These are phyloP conservation scores for Neonectria magnoliae DNA, from an alignment of 2,329 filamentous ascomycete genomes.

Conservation along the genomic window DNA sequence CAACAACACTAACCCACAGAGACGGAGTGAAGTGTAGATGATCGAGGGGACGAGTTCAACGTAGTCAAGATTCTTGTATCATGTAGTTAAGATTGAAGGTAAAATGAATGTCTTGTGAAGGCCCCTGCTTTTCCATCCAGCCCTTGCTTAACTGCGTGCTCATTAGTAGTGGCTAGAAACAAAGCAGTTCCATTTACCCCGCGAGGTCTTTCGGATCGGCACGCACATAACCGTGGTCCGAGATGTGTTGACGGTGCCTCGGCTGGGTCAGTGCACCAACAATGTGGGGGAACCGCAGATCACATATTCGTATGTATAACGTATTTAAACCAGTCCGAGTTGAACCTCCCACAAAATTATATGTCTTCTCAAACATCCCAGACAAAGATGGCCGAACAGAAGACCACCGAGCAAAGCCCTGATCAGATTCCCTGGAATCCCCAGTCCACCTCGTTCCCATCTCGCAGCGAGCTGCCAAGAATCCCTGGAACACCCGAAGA, in stretches of 20 bases:
- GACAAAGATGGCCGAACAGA: background rate
- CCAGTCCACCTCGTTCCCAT: background rate
- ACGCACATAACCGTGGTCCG: background rate
- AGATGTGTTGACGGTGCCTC: background rate
- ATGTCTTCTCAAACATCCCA: background rate
- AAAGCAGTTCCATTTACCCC: background rate
- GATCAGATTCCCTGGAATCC: background rate
- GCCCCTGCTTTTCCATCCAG: no score
- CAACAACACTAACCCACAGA: background rate
- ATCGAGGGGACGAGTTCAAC: no score
- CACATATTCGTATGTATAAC: background rate
- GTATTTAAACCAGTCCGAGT: background rate
- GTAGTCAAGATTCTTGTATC: no score
- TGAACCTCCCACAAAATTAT: background rate
- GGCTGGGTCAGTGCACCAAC: background rate
- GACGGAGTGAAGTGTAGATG: background rate
- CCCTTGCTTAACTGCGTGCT: no score
- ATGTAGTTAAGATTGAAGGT: no score
- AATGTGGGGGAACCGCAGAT: background rate
- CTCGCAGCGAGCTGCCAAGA: background rate
- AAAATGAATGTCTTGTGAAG: no score
- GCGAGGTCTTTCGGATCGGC: background rate
- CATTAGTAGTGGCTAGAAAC: no score
- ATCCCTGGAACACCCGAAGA: background rate
- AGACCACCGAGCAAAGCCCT: background rate